phyloP scores from a whole-genome alignment of 306 rosid genomes.

The Fragaria iinumae region DNA sequence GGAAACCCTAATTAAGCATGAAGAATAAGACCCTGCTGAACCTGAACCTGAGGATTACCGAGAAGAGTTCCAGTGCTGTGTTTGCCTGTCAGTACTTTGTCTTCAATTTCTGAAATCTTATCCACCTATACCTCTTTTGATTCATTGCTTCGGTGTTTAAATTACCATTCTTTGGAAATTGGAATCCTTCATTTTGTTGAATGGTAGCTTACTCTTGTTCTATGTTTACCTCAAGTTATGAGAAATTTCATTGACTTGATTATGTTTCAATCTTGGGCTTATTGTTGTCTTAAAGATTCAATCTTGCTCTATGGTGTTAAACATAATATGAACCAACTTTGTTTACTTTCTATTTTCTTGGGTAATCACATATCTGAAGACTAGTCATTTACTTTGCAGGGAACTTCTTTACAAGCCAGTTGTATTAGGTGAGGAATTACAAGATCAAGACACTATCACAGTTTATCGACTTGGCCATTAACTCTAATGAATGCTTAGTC shows the following conservation, averaged over 20 bases:
- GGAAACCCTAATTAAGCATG: not conserved
- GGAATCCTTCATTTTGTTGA: not conserved
- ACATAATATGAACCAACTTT: not conserved
- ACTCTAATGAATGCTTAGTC: not conserved
- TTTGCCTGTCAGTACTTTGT: constrained; percentile 13
- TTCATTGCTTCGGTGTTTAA: not conserved
- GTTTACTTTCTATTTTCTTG: not conserved
- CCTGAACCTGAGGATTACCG: not conserved
- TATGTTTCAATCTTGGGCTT: not conserved
- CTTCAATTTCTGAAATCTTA: not conserved
- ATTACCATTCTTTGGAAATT: not conserved
- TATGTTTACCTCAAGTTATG: not conserved
- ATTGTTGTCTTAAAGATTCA: too few species aligned
- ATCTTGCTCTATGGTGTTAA: not conserved
- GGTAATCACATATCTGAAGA: not conserved
- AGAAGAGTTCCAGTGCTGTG: constrained; percentile 13
- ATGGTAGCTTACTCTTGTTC: not conserved
- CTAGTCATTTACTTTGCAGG: constrained; percentile 45
- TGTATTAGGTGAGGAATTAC: constrained; percentile 59
- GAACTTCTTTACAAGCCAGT: constrained; percentile 86
- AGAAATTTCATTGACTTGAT: not conserved
- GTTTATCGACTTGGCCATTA: not conserved
- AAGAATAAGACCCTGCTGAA: not conserved
- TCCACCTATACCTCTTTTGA: not conserved
- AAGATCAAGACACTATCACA: not conserved